phyloP scores from a whole-genome alignment of 495 filamentous ascomycete genomes.

The Lentithecium fluviatile region DNA sequence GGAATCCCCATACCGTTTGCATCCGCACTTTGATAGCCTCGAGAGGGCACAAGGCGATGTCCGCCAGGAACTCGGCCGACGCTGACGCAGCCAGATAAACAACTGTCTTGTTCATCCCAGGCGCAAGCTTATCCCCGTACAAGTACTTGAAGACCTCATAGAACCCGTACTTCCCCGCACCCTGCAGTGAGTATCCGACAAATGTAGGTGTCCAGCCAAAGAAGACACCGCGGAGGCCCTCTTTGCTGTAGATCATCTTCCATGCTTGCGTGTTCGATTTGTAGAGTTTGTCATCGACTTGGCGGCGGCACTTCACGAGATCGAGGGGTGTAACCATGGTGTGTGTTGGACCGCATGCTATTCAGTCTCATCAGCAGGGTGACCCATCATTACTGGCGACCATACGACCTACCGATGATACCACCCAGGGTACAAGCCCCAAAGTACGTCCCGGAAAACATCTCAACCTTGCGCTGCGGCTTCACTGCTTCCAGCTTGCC shows the following conservation, averaged over 20 bases:
- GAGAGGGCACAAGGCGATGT: slow-evolving; percentile 65
- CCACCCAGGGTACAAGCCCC: slow-evolving; percentile 63
- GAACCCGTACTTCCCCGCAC: slow-evolving; percentile 75
- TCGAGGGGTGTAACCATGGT: slow-evolving; percentile 62
- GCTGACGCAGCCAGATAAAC: slow-evolving; percentile 66
- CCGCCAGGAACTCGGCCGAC: slow-evolving; percentile 67
- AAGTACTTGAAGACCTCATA: slow-evolving; percentile 75
- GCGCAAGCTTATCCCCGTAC: slow-evolving; percentile 65
- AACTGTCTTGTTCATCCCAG: slow-evolving; percentile 59
- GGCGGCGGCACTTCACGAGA: slow-evolving; percentile 69
- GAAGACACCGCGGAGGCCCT: slow-evolving; percentile 69
- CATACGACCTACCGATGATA: slow-evolving; percentile 54
- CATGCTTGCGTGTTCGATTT: slow-evolving; percentile 65
- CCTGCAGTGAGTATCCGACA: slow-evolving; percentile 68
- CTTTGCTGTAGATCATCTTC: slow-evolving; percentile 60
- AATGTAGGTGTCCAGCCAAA: slow-evolving; percentile 72
- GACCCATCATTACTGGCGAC: neutral
- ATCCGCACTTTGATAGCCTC: slow-evolving; percentile 73
- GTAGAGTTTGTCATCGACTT: slow-evolving; percentile 71
- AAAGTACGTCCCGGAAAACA: slow-evolving; percentile 67
- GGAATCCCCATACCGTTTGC: slow-evolving; percentile 50
- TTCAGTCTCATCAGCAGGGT: slow-evolving; percentile 11
- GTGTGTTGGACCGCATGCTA: slow-evolving; percentile 64
- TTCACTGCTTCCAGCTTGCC: slow-evolving; percentile 23
- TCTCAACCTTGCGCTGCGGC: slow-evolving; percentile 54